Evolutionary conservation across 352 stramenopile genomes (phyloP).

Genomic region (Phytopythium vexans): DNA sequence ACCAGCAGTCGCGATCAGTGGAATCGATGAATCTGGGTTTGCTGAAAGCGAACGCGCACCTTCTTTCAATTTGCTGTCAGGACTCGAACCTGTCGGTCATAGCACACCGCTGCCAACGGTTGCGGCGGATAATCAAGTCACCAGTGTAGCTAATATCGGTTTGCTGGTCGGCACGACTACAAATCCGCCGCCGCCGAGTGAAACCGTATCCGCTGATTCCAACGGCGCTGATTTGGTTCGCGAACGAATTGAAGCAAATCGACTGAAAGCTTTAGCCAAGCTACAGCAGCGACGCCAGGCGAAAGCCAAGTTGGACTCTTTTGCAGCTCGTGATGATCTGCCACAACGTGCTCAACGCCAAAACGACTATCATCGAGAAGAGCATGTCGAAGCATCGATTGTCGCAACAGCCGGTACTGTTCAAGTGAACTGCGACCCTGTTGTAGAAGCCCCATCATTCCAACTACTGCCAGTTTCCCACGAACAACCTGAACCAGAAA

Average conservation of each 20-base stretch:
- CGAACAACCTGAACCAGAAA: conserved; percentile 1
- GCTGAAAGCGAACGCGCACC: conserved; percentile 3
- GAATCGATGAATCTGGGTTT: neutral
- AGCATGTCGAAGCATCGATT: conserved; percentile 3
- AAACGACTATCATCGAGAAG: neutral
- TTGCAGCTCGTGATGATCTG: no score
- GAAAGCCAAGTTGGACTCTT: conserved; percentile 1
- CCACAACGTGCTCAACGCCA: no score
- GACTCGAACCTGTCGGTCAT: neutral
- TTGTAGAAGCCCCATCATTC: conserved; percentile 8
- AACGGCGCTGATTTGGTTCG: conserved; percentile 18
- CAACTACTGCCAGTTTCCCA: conserved; percentile 7
- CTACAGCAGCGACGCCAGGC: conserved; percentile 36
- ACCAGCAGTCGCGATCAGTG: neutral
- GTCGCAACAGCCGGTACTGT: neutral
- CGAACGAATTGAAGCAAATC: conserved; percentile 70
- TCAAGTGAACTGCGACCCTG: conserved; percentile 2
- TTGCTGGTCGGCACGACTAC: no score
- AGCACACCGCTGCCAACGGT: no score
- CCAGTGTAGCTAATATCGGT: no score
- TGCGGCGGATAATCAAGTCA: no score
- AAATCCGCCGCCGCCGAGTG: no score
- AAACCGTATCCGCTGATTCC: no score
- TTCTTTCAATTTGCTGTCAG: conserved; percentile 17
- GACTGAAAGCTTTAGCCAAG: conserved; percentile 52